Evolutionary conservation across 2,329 filamentous ascomycete genomes (phyloP), one percentile per base, ranked within the genome.

Genomic region (Penicillium sp.): DNA sequence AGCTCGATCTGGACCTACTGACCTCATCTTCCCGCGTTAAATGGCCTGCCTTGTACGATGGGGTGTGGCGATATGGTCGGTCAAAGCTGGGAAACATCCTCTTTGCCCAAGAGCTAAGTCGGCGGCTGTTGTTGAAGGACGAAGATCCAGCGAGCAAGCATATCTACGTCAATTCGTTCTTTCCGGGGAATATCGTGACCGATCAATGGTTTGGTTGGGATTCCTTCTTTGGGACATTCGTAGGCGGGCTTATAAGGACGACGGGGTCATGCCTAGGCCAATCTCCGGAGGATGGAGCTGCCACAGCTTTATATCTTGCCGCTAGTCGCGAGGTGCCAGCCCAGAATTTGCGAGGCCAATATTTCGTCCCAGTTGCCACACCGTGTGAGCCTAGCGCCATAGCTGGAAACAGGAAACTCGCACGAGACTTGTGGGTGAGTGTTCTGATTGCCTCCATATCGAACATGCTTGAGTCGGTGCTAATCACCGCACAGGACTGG

Each of bases 311-410:
- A 28, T 69, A 61, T 56, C 50, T 69, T 28, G 61, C 61, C 14
- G 41, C 65, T 11, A 64, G 60, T 46, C 41, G 39, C 1, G 58
- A 63, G 12, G 54, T 69, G 5, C 43, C 36, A 11, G 49, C 52
- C 14, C 43, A 53, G 14, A 44, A 60, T 10, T 29, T 56, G 13
- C 60, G 60, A 28, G 71, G 69, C 1, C 57, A 56, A 35, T 73
- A 71, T 44, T 74, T 72, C 41, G 62, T 70, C 36, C 70, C 71
- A 8, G 62, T 72, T 33, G 70, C 64, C 4, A 61, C 54, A n/a
- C 47, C 53, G 29, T 59, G 57, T 38, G 52, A 57, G 37, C 58
- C 60, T 11, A 67, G 61, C 36, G 35, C 37, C 18, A 46, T 63
- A 39, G 61, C 60, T 12, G 49, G 62, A 40, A 61, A 73, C 55